These are phyloP conservation scores for Phyllosticta citriasiana DNA, from an alignment of 2,329 filamentous ascomycete species.

Conservation along the genomic window DNA sequence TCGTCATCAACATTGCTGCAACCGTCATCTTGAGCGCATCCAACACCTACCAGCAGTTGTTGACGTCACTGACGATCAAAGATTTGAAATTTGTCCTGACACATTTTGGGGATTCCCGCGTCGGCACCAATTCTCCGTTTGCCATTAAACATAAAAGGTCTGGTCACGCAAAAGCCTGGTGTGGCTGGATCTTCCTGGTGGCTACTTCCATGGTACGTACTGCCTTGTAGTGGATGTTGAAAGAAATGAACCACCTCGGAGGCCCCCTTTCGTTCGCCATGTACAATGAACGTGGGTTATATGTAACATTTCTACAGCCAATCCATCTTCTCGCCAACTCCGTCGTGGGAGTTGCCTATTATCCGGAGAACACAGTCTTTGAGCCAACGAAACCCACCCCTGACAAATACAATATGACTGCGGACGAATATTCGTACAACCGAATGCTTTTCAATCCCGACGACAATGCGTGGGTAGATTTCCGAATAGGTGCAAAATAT, in stretches of 20 bases:
- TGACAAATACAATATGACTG: background rate
- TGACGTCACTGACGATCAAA: conserved; percentile 18
- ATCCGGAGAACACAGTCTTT: background rate
- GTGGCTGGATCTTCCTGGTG: conserved; percentile 20
- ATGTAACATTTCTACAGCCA: conserved; percentile 13
- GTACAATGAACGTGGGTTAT: background rate
- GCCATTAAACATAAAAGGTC: conserved; percentile 21
- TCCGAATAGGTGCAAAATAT: background rate
- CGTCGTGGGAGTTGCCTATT: conserved; percentile 17
- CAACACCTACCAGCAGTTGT: conserved; percentile 24
- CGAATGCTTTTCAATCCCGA: background rate
- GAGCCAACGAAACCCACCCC: background rate
- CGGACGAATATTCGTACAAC: background rate
- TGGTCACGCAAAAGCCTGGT: conserved; percentile 18
- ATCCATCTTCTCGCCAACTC: conserved; percentile 24
- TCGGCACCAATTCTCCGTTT: conserved; percentile 25
- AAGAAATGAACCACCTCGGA: too few species aligned
- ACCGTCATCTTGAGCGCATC: conserved; percentile 24
- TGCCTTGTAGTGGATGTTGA: background rate
- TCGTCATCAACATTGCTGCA: conserved; percentile 22
- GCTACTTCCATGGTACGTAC: conserved; percentile 10
- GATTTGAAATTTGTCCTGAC: conserved; percentile 19
- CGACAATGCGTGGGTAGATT: background rate
- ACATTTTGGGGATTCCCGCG: conserved; percentile 22
- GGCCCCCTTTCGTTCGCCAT: too few species aligned